Evolutionary conservation across 176 grass and related monocot species (phyloP).

Genomic region (Avena insularis): DNA sequence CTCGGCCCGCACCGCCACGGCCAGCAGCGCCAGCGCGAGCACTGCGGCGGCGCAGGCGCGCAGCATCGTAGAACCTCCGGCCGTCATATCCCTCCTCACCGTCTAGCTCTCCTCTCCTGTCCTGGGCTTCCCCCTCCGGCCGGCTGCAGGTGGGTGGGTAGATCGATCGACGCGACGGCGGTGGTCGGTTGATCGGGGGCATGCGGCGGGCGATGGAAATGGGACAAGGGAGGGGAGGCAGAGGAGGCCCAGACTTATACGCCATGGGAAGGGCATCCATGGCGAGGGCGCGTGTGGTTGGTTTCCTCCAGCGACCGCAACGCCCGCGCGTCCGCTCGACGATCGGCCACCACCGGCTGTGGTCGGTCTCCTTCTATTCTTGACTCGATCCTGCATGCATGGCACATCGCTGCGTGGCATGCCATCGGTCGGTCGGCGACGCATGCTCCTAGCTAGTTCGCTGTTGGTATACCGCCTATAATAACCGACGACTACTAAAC

Average conservation of each 20-base stretch:
- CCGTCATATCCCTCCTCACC: constrained; percentile 16
- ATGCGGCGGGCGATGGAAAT: constrained; percentile 16
- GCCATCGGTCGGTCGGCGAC: neutral
- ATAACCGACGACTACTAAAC: neutral
- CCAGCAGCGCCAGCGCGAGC: constrained; percentile 42
- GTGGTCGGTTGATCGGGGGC: neutral
- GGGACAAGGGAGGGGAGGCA: constrained; percentile 26
- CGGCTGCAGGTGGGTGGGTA: neutral
- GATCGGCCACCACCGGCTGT: constrained; percentile 30
- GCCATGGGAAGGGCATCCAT: constrained; percentile 43
- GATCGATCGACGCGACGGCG: constrained; percentile 12
- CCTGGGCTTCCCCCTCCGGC: neutral
- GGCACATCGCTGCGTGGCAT: neutral
- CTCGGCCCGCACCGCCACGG: constrained; percentile 58
- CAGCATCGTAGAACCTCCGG: constrained; percentile 20
- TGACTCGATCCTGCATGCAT: constrained; percentile 43
- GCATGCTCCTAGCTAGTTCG: too few relatives aligned
- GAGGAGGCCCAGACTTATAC: constrained; percentile 42
- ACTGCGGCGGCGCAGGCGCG: constrained; percentile 39
- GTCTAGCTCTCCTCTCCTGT: neutral
- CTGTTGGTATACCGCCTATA: neutral
- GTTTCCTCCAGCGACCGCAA: constrained; percentile 34
- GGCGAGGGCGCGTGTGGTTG: constrained; percentile 12
- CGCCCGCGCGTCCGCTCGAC: constrained; percentile 58
- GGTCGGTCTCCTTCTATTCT: constrained; percentile 19